phyloP scores from a whole-genome alignment of 1,284 basidiomycete genomes.

The Sporisorium sorghi region DNA sequence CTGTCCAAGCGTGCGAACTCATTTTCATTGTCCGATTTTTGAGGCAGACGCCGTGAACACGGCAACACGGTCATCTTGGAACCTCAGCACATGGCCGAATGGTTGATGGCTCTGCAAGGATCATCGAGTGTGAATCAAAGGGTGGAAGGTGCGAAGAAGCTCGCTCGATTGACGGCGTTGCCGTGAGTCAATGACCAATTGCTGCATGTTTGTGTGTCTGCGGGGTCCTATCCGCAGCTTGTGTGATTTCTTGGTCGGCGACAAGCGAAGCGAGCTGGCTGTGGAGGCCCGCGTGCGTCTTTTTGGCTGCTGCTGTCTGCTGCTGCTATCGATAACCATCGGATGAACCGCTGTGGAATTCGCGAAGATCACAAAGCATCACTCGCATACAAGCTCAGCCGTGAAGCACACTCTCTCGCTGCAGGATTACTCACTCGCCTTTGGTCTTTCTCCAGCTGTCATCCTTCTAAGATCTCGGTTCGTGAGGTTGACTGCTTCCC shows the following conservation, averaged over 20 bases:
- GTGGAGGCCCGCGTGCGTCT: slow-evolving; percentile 27
- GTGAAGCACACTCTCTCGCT: background rate
- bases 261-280: slow-evolving; percentile 1
- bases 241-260: background rate
- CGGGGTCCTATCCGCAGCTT: background rate
- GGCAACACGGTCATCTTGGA: background rate
- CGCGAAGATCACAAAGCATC: slow-evolving; percentile 34
- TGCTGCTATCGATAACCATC: slow-evolving; percentile 29
- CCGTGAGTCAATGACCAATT: background rate
- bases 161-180: background rate
- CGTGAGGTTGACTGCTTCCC: background rate
- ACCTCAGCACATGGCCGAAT: background rate
- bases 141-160: background rate
- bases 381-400: background rate
- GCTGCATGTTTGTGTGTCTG: slow-evolving; percentile 6
- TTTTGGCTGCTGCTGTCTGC: background rate
- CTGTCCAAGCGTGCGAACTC: too few species aligned
- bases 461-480: background rate
- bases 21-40: background rate
- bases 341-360: slow-evolving; percentile 24
- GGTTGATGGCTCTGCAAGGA: background rate
- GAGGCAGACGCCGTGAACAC: background rate
- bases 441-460: background rate
- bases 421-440: background rate
- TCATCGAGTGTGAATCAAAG: background rate